Evolutionary conservation across 2,329 filamentous ascomycete genomes (phyloP), one percentile per base, ranked within the genome.

Genomic region (Talaromyces sp.): DNA sequence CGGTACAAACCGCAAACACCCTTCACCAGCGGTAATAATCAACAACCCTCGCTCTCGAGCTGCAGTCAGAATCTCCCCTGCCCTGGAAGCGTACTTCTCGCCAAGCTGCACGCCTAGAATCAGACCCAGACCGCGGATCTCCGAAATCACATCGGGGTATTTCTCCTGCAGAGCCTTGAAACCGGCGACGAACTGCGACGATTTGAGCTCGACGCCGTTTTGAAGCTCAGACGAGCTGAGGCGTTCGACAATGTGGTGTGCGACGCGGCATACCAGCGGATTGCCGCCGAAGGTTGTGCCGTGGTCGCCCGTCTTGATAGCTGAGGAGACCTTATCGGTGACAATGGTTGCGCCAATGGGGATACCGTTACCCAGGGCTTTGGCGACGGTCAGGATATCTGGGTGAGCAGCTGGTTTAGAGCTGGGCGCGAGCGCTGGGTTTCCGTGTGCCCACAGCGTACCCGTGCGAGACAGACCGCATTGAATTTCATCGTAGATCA

Each of bases 401-500:
- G 95, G 95, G 73, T 99, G 95, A 1, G 92, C 92, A 66, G 90
- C 88, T 6, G 33, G n/a, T 68, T 83, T 80, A 27, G 73, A 74
- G 27, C 72, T 74, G 10, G 73, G 73, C 2, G 69, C 68, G n/a
- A 78, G 68, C 39, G 91, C 89, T 27, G 95, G 83, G 62, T 82
- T 81, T 11, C 82, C 83, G 72, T 99, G 93, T 0, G 95, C 95
- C 95, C 95, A 99, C 69, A 99, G 83, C 13, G 82, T 84, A 39
- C 95, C 95, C 1, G 95, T 98, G 58, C 95, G 88, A 28, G 88
- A 87, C 36, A 99, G 82, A 58, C 95, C 95, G 75, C 92, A 97
- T 78, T 99, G 95, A 65, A 99, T 99, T 81, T 99, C 95, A 71
- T 99, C 95, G 75, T 95, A 93, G 72, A 97, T 90, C 61, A 99